These are phyloP conservation scores for Bathelium albidoporum DNA, from an alignment of 495 filamentous ascomycete genomes.

Conservation along the genomic window DNA sequence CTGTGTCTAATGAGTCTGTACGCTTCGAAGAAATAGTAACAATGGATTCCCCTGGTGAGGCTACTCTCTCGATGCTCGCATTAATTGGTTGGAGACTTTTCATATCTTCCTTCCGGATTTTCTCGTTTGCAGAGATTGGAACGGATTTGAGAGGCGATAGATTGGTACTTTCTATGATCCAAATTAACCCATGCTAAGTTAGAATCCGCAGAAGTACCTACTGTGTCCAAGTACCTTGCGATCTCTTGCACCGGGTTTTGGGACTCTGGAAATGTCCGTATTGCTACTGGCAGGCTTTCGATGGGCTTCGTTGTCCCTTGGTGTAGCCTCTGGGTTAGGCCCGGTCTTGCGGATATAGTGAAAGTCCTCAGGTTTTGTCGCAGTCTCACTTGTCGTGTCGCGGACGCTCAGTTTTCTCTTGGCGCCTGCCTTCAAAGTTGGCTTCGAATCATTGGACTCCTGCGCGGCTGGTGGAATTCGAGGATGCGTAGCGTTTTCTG, in stretches of 20 bases:
- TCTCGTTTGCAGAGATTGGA: conserved; percentile 10
- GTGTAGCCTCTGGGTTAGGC: neutral
- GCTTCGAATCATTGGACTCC: conserved; percentile 4
- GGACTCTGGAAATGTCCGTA: neutral
- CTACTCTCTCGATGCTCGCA: neutral
- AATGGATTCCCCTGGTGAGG: neutral
- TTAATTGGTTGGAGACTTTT: conserved; percentile 15
- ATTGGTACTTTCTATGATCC: conserved; percentile 26
- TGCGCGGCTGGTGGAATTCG: conserved; percentile 1
- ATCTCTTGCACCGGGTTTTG: neutral
- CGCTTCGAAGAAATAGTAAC: neutral
- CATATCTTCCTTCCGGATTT: conserved; percentile 15
- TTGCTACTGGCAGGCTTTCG: neutral
- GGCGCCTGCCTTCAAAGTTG: conserved; percentile 38
- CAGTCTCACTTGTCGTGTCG: conserved; percentile 38
- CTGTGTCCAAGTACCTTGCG: conserved; percentile 27
- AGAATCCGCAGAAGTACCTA: conserved; percentile 9
- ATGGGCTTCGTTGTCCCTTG: neutral
- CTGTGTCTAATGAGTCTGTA: neutral
- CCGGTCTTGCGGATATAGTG: conserved; percentile 34
- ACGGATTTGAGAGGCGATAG: conserved; percentile 29
- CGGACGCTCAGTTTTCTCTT: conserved; percentile 53
- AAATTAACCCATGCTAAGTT: conserved; percentile 7
- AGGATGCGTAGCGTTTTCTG: conserved; percentile 12
- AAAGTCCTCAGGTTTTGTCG: conserved; percentile 35